Evolutionary conservation across 352 stramenopile genomes (phyloP).

Genomic region (Globisporangium solare): DNA sequence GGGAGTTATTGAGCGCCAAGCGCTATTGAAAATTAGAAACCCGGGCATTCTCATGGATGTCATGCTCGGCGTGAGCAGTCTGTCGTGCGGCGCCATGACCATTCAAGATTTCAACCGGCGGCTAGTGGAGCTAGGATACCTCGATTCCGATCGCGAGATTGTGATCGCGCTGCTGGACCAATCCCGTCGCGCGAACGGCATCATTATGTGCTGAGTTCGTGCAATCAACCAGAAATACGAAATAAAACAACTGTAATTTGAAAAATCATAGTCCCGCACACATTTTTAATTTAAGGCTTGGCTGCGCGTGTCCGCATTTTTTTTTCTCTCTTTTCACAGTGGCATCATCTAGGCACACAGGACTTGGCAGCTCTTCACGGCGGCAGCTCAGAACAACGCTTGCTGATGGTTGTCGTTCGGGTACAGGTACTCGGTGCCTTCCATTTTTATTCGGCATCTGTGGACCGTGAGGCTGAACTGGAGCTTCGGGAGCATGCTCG

Average conservation of each 20-base stretch:
- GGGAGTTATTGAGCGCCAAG: slow-evolving; percentile 51
- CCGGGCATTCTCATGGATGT: slow-evolving; percentile 66
- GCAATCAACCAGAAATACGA: neutral
- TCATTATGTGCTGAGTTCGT: slow-evolving; percentile 4
- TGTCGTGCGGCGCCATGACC: slow-evolving; percentile 61
- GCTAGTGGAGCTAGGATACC: slow-evolving; percentile 60
- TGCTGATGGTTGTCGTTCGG: slow-evolving; percentile 18
- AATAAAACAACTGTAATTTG: slow-evolving; percentile 12
- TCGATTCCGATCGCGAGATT: slow-evolving; percentile 44
- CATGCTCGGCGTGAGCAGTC: slow-evolving; percentile 76
- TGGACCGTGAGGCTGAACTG: slow-evolving; percentile 80
- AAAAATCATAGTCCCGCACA: slow-evolving; percentile 7
- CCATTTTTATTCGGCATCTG: slow-evolving; percentile 76
- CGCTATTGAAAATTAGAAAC: slow-evolving; percentile 58
- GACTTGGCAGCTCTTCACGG: too few species aligned
- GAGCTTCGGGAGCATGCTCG: slow-evolving; percentile 64
- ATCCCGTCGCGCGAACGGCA: slow-evolving; percentile 21
- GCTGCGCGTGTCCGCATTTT: neutral
- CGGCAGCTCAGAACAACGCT: slow-evolving; percentile 1
- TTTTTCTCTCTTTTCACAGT: too few species aligned
- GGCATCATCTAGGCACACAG: too few species aligned
- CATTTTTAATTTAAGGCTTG: slow-evolving; percentile 2
- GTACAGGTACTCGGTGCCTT: slow-evolving; percentile 66
- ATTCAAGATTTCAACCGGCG: slow-evolving; percentile 48
- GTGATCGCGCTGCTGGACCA: slow-evolving; percentile 57